Base-by-base conservation (phyloP, 164 flowering plant species). In the Nymphaea thermarum region DNA sequence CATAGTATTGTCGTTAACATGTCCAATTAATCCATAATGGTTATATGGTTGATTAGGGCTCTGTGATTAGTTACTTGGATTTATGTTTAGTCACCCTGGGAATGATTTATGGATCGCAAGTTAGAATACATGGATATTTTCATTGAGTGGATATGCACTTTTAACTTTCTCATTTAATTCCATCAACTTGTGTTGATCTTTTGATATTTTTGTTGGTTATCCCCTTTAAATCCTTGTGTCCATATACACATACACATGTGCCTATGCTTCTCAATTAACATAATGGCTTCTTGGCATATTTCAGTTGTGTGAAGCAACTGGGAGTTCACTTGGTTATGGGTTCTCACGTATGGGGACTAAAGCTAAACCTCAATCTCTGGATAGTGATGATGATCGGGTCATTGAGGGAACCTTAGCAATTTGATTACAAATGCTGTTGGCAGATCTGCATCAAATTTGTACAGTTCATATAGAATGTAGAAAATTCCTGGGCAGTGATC, bases 291-390 rank as follows among this genome's bases (percentile, higher is more conserved):
- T 70, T 70, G 57, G 4, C 51, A 66, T 0, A 71, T 2, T 79
- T 80, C 89, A 95, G 99, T 79, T 95, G 36, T 87, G 91, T 77
- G 89, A 92, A 81, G 67, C 85, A 8, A 90, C 84, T 60, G 99
- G 99, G 74, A 89, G 96, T 71, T 92, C 94, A 36, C 96, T 95
- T 66, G 99, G 99, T 47, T 95, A 92, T 68, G 98, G 98, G 63
- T 92, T 79, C 75, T 84, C 93, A 25, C 78, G 87, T 42, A 67
- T 82, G 12, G 80, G 77, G 84, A 81, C 68, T 65, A 90, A 83
- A 79, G 75, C 98, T 70, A 90, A 88, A 77, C 17, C 76, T 60
- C 87, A 75, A 62, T 47, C 73, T 11, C 53, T 84, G 0, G 98
- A 88, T 64, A 73, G 90, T 16, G 97, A 91, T 70, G 99, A 91